Evolutionary conservation across 1,284 basidiomycete genomes (phyloP), one percentile per base, ranked within the genome.

Genomic region (Apiotrichum gamsii): DNA sequence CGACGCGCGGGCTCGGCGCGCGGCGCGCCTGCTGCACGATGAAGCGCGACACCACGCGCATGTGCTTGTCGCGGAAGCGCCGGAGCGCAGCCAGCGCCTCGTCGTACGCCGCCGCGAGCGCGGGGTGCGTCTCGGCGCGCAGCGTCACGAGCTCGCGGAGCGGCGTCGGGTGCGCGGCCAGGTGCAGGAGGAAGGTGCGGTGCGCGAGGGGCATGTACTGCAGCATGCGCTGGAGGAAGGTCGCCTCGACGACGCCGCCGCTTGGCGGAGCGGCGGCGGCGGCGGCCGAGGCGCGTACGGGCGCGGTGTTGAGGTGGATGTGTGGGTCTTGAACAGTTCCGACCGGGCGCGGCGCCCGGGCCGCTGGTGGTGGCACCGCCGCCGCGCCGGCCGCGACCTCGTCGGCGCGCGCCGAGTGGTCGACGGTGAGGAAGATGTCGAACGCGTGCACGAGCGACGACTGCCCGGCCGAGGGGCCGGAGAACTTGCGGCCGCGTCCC

Each of bases 161-260:
- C 82, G 74, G 11, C 77, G 83, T 37, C 76, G 82, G 59, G 75
- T 68, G 81, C 2, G 76, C 67, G n/a, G 77, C 75, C 44, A 97
- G 80, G 63, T 95, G 89, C 36, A 78, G 77, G 31, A 97, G 78
- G 76, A 97, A 97, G 16, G 80, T 77, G 35, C 93, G 84, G 71
- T 97, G 94, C 61, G 87, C 84, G 4, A 81, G 80, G 0, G 91
- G 90, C 90, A 95, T 95, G 75, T 93, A 94, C 11, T 75, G 72
- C 58, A 85, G 81, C 88, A 93, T 91, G 44, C 85, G 81, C 32
- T 80, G 76, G 39, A 91, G 78, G 70, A 90, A 85, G 0, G 76
- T 76, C 21, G 71, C 66, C 52, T 77, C 51, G 77, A 77, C 42
- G 61, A 67, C 60, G 15, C 53, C 39, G 20, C 23, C 34, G 3